These are phyloP conservation scores for Aureobasidium sp. DNA, from an alignment of 2,329 filamentous ascomycete genomes.

Conservation along the genomic window DNA sequence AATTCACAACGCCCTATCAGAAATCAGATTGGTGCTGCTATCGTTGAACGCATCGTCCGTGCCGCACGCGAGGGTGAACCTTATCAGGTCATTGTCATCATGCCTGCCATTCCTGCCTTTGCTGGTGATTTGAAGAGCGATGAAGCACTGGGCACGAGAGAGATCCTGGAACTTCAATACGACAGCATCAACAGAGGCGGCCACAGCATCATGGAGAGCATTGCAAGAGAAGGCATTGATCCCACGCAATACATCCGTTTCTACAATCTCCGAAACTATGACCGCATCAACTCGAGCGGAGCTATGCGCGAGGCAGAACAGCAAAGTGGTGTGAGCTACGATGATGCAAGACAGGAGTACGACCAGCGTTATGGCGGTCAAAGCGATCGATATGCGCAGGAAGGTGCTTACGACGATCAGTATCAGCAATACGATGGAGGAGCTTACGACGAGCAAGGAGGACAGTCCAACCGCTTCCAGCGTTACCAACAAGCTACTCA, in stretches of 20 bases:
- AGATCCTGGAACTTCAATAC: conserved; percentile 86
- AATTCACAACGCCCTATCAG: conserved; percentile 61
- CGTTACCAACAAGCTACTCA: conserved; percentile 64
- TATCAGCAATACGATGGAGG: conserved; percentile 12
- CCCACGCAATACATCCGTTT: conserved; percentile 68
- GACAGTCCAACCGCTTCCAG: conserved; percentile 39
- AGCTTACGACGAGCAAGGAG: conserved; percentile 21
- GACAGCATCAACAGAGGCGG: conserved; percentile 68
- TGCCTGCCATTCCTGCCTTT: conserved; percentile 74
- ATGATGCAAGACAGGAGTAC: conserved; percentile 54
- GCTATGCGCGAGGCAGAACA: conserved; percentile 54
- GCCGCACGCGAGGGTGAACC: conserved; percentile 56
- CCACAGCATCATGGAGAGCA: conserved; percentile 65
- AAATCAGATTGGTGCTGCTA: conserved; percentile 70
- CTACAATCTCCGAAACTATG: conserved; percentile 78
- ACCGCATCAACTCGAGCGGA: conserved; percentile 64
- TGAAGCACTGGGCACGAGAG: conserved; percentile 64
- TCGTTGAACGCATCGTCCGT: conserved; percentile 67
- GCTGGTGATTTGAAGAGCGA: conserved; percentile 69
- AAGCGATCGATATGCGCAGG: conserved; percentile 25
- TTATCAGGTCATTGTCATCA: conserved; percentile 68
- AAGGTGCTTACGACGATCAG: neutral
- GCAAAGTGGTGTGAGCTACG: conserved; percentile 57
- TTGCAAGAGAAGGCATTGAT: conserved; percentile 57
- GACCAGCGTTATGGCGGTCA: conserved; percentile 43